phyloP scores from a whole-genome alignment of 768 basidiomycete genomes.

The Boletus bicolor region DNA sequence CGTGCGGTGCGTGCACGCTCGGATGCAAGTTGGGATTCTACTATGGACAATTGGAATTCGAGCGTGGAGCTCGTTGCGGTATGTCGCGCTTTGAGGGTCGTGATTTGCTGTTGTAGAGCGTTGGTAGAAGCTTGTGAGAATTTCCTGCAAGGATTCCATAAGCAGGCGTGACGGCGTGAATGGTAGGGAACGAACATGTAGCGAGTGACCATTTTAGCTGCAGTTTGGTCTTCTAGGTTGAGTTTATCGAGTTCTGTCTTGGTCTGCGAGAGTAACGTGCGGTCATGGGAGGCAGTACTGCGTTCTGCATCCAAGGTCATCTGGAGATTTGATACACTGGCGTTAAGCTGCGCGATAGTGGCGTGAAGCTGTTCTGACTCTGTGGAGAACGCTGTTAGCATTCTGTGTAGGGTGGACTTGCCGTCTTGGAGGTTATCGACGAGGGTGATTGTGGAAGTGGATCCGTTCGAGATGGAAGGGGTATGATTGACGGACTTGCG shows the following conservation, averaged over 20 bases:
- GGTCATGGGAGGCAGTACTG: conserved; percentile 40
- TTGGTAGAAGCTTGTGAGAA: conserved; percentile 78
- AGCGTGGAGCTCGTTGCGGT: conserved; percentile 58
- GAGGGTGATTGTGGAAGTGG: conserved; percentile 23
- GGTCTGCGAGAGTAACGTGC: conserved; percentile 42
- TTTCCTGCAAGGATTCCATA: conserved; percentile 47
- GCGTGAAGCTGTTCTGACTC: conserved; percentile 46
- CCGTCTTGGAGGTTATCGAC: conserved; percentile 44
- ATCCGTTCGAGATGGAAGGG: conserved; percentile 7
- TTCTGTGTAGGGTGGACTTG: conserved; percentile 45
- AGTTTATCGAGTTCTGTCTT: conserved; percentile 53
- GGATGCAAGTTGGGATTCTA: conserved; percentile 42
- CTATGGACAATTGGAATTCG: conserved; percentile 43
- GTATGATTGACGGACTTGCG: conserved; percentile 28
- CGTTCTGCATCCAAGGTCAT: conserved; percentile 46
- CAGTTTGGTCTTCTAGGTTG: conserved; percentile 65
- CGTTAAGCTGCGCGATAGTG: conserved; percentile 41
- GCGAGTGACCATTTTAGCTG: conserved; percentile 78
- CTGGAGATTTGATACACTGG: conserved; percentile 42
- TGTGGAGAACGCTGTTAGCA: conserved; percentile 47
- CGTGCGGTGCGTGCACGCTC: conserved; percentile 44
- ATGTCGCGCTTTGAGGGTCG: conserved; percentile 58
- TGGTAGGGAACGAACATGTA: conserved; percentile 62
- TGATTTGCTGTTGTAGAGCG: conserved; percentile 58
- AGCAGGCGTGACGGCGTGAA: neutral